Conservation (phyloP, 202 grass and related monocot species). For the Brachypodium distachyon region DNA sequence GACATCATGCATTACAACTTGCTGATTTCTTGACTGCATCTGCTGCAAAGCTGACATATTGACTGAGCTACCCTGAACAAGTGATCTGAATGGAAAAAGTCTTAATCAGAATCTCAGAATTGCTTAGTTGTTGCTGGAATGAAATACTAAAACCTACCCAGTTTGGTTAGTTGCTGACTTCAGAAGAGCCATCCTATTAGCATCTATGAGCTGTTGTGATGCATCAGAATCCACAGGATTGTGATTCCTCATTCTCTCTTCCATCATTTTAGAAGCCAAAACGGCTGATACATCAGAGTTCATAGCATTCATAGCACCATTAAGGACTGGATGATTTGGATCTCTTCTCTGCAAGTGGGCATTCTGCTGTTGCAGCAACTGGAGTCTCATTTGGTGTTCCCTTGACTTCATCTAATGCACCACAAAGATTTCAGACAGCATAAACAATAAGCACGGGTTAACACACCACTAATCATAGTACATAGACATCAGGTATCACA, state of each 20-base stretch:
- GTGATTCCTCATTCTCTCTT: slow-evolving; percentile 68
- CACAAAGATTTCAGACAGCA: not conserved
- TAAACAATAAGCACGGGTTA: not conserved
- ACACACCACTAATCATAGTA: not conserved
- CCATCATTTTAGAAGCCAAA: slow-evolving; percentile 74
- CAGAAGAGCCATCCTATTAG: slow-evolving; percentile 52
- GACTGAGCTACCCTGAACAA: slow-evolving; percentile 44
- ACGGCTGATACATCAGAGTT: slow-evolving; percentile 65
- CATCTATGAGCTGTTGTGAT: slow-evolving; percentile 60
- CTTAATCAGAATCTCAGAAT: not conserved
- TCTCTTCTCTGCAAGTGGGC: slow-evolving; percentile 38
- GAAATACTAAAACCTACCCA: slow-evolving; percentile 33
- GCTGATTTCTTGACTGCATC: slow-evolving; percentile 64
- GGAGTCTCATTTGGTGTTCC: slow-evolving; percentile 76
- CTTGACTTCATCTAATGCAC: slow-evolving; percentile 55
- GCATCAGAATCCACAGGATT: slow-evolving; percentile 44
- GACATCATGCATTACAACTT: slow-evolving; percentile 42
- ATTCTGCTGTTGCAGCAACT: slow-evolving; percentile 59
- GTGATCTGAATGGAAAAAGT: slow-evolving; percentile 32
- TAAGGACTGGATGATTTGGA: slow-evolving; percentile 18
- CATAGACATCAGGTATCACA: not conserved
- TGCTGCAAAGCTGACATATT: slow-evolving; percentile 67
- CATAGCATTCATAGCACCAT: slow-evolving; percentile 32
- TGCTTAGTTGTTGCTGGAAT: not conserved
- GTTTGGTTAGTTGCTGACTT: slow-evolving; percentile 53